Percentiles rank a stretch among this genome's conserved stretches.
These are phyloP conservation scores for Phlebiopsis gigantea DNA, from an alignment of 768 basidiomycete species.

Conservation along the genomic window DNA sequence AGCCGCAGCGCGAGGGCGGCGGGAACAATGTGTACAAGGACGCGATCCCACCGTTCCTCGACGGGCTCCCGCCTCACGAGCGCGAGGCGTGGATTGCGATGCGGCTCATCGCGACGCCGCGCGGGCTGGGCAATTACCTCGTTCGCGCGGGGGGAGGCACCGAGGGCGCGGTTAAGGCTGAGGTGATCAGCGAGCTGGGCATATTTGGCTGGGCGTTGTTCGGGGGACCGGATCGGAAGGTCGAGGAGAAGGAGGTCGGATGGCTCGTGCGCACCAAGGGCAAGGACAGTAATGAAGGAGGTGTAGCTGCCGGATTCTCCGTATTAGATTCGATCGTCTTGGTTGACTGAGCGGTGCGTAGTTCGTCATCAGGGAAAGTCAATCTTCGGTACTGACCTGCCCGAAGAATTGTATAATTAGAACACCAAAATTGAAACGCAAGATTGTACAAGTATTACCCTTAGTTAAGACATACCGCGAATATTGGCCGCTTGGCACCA, in stretches of 20 bases:
- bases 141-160: conserved; percentile 56
- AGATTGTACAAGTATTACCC: background rate
- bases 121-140: conserved; percentile 63
- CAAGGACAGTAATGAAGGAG: conserved; percentile 88
- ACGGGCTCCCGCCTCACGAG: conserved; percentile 51
- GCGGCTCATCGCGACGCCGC: conserved; percentile 83
- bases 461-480: background rate
- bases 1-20: conserved; percentile 97
- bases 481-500: background rate
- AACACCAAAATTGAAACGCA: background rate
- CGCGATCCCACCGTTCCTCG: conserved; percentile 75
- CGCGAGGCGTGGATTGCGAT: conserved; percentile 92
- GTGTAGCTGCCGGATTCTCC: conserved; percentile 53
- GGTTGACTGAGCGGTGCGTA: conserved; percentile 25
- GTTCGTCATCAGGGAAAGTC: background rate
- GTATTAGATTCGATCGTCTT: conserved; percentile 39
- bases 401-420: background rate
- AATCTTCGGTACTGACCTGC: background rate
- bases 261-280: conserved; percentile 89
- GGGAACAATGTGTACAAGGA: conserved; percentile 93
- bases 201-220: conserved; percentile 90
- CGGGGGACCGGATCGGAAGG: conserved; percentile 34
- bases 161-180: conserved; percentile 45
- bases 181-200: conserved; percentile 86
- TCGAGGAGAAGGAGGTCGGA: conserved; percentile 65